Evolutionary conservation across 441 rosid genomes (phyloP).

Genomic region (Arabidopsis lyrata): DNA sequence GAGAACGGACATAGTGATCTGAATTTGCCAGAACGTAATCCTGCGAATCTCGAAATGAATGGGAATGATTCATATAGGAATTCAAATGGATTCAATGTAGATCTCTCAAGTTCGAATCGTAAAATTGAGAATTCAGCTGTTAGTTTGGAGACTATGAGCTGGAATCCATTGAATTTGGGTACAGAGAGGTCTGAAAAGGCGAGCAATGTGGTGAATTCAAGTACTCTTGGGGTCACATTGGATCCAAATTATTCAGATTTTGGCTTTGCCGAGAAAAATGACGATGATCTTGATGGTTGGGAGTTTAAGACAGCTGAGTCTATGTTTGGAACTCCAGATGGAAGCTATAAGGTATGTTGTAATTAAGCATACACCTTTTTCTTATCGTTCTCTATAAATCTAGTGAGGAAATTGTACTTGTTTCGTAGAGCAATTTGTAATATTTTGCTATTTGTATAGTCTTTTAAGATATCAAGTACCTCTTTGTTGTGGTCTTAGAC

Average conservation of each 20-base stretch:
- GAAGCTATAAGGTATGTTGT: conserved; percentile 43
- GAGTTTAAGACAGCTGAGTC: conserved; percentile 61
- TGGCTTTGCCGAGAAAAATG: conserved; percentile 20
- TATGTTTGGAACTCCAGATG: conserved; percentile 35
- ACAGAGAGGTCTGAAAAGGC: conserved; percentile 23
- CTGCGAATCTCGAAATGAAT: conserved; percentile 26
- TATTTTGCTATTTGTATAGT: background rate
- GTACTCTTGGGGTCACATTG: conserved; percentile 27
- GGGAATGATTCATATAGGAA: conserved; percentile 1
- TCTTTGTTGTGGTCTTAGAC: no score
- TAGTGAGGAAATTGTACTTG: background rate
- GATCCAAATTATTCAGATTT: conserved; percentile 40
- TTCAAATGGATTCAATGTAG: background rate
- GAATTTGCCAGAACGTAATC: conserved; percentile 28
- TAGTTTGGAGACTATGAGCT: conserved; percentile 37
- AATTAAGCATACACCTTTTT: background rate
- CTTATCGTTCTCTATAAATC: background rate
- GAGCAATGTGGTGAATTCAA: conserved; percentile 29
- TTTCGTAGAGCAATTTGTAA: background rate
- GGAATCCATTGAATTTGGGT: conserved; percentile 49
- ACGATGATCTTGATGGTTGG: conserved; percentile 52
- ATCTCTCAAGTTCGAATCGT: conserved; percentile 16
- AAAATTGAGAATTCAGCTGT: conserved; percentile 22
- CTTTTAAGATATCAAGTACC: no score
- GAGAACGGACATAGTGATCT: conserved; percentile 44